Base-by-base conservation (phyloP, 148 eudicot species). In the Limonium bicolor region DNA sequence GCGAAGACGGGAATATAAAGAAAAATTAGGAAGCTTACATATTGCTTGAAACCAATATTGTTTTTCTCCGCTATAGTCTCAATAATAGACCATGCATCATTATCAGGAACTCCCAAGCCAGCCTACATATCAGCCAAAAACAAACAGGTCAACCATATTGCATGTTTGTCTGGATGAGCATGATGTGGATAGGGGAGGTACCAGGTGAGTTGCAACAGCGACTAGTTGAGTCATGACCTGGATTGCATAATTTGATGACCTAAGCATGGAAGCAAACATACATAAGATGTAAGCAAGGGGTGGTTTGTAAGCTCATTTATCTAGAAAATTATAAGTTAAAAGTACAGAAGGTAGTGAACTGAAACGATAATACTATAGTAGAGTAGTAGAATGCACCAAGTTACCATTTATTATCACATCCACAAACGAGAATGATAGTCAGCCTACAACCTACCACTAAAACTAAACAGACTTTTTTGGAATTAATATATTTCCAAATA, bases 11-110 rank as follows among this genome's bases (percentile, higher is more conserved):
- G n/a, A n/a, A n/a, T n/a, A n/a, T n/a, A n/a, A 53, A 15, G 24
- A 13, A 43, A n/a, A 27, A 51, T 31, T 30, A 48, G 1, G 23
- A 4, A 17, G 67, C 95, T 83, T 63, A 88, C 97, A 59, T 75
- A 69, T 72, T 92, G 99, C 58, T 85, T 92, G 51, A 64, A 92
- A 43, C 99, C 99, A 60, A 85, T 71, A 38, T 78, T 81, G 68
- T 92, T 78, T 67, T 81, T 92, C 64, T 88, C 94, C 3, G 99
- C 99, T 55, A 92, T 77, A 56, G 86, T 76, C 71, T 92, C 99
- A 64, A 92, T 78, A 53, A 74, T 78, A 46, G 55, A 69, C 99
- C 99, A 90, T 16, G 95, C 74, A 75, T 84, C 85, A 51, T 66
- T 71, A 48, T 90, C 99, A 44, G 85, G 69, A 75, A 90, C 79